phyloP scores from a whole-genome alignment of 1,139 yeast species.

The Zygosaccharomyces pseudobailii region DNA sequence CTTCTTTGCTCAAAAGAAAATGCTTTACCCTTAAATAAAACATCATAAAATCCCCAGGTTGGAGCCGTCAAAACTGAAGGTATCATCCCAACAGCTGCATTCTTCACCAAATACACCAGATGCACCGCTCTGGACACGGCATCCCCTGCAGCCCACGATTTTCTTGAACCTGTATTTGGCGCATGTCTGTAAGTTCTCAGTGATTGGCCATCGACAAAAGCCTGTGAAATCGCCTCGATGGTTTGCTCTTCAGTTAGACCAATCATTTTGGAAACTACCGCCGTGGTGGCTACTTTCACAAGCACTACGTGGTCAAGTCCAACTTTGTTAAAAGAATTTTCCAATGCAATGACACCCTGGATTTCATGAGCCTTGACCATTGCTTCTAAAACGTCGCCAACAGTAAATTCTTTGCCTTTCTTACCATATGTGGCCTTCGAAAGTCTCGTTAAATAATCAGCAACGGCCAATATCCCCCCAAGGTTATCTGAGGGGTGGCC shows the following conservation, averaged over 20 bases:
- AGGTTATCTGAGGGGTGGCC: conserved; percentile 60
- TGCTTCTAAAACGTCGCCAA: conserved; percentile 47
- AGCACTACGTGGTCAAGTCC: conserved; percentile 58
- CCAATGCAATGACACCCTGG: conserved; percentile 53
- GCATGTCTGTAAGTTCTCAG: conserved; percentile 58
- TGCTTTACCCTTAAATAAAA: conserved; percentile 47
- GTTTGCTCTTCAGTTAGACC: conserved; percentile 49
- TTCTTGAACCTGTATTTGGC: conserved; percentile 58
- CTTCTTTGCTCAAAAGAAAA: conserved; percentile 47
- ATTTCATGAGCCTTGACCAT: conserved; percentile 62
- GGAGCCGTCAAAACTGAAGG: conserved; percentile 53
- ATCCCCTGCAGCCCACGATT: conserved; percentile 66
- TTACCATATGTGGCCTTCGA: conserved; percentile 40
- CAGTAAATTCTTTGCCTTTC: conserved; percentile 41
- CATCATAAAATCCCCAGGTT: conserved; percentile 61
- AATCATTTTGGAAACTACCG: conserved; percentile 51
- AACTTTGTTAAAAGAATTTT: conserved; percentile 53
- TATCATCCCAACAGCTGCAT: conserved; percentile 48
- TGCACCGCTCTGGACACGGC: conserved; percentile 58
- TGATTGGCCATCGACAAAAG: conserved; percentile 56
- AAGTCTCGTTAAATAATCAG: conserved; percentile 50
- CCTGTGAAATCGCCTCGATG: conserved; percentile 51
- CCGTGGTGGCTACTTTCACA: conserved; percentile 58
- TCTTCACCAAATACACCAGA: conserved; percentile 47
- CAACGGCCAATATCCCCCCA: conserved; percentile 55